Evolutionary conservation across 2,329 filamentous ascomycete species (phyloP), one percentile per base, ranked within the genome.

Genomic region (Zelopaecilomyces penicillatus): DNA sequence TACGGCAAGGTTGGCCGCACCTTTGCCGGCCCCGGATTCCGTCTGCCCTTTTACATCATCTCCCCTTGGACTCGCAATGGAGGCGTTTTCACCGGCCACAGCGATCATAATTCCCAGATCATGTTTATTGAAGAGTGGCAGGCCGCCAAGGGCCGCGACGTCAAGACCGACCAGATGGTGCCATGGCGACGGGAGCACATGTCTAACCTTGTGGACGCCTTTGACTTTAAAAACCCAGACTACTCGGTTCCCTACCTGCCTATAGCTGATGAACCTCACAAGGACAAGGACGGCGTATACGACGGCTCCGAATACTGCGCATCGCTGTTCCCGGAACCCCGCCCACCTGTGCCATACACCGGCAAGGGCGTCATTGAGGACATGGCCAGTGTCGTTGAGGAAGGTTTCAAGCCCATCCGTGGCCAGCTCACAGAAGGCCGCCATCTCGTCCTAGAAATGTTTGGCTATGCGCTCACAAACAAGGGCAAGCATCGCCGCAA

Each of bases 81-180:
- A 6, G 67, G 72, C 26, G 72, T 78, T 3, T 76, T 74, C 49
- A 74, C 71, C 1, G 74, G 77, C 53, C 70, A 72, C 37, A 65
- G 68, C 5, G 75, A 78, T 52, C 75, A 78, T 56, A 75, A 67
- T 50, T 77, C 74, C 0, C 74, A 77, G 46, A 72, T 76, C 29
- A 57, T 74, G 36, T 77, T 78, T 50, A 54, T 78, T 1, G 74
- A 77, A 55, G 57, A 70, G 52, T 75, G 71, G 71, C 54, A 57
- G 33, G 51, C 51, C 1, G 60, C 61, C 34, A 63, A 62, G 46
- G 61, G 62, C 4, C 55, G 73, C 37, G 57, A 75, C 41, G 71
- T 62, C 7, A 54, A 41, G 4, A 58, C 57, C 1, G 37, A 54
- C 4, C 47, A 64, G 41, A 61, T 63, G 52, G 50, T 54, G 1